These are phyloP conservation scores for Cardamine resedifolia DNA, from an alignment of 345 rosid species.

Conservation along the genomic window DNA sequence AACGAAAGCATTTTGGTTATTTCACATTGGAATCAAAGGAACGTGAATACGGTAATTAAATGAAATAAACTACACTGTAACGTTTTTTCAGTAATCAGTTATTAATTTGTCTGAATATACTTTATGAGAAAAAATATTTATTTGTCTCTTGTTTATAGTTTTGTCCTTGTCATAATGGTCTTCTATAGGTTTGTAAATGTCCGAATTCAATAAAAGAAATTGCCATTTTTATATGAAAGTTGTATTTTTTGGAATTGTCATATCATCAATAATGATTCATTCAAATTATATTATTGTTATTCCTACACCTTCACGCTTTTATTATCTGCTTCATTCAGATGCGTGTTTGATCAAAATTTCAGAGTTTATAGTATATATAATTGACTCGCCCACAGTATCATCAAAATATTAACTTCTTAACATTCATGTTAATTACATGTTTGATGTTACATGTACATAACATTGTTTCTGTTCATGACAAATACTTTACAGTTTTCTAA, in stretches of 20 bases:
- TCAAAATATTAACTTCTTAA: not conserved
- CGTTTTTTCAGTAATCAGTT: not conserved
- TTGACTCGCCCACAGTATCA: not conserved
- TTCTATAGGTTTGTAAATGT: not conserved
- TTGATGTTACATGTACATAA: too few species aligned
- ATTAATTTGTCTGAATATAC: not conserved
- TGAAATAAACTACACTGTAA: not conserved
- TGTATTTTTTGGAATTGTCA: not conserved
- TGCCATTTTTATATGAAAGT: not conserved
- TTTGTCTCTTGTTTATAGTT: not conserved
- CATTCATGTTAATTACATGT: too few species aligned
- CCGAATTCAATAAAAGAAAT: not conserved
- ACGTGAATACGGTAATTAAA: not conserved
- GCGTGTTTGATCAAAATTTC: not conserved
- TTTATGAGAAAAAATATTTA: not conserved
- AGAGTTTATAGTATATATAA: not conserved
- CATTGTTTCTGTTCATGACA: too few species aligned
- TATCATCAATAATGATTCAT: not conserved
- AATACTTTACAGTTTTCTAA: too few species aligned
- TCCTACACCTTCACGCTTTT: not conserved
- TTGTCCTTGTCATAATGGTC: conserved; percentile 16
- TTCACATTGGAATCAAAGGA: not conserved
- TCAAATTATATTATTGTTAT: not conserved
- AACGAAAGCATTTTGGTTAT: conserved; percentile 10
- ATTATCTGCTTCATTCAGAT: not conserved